Conservation (phyloP, 208 protist species). For the Angomonas ambiguus region DNA sequence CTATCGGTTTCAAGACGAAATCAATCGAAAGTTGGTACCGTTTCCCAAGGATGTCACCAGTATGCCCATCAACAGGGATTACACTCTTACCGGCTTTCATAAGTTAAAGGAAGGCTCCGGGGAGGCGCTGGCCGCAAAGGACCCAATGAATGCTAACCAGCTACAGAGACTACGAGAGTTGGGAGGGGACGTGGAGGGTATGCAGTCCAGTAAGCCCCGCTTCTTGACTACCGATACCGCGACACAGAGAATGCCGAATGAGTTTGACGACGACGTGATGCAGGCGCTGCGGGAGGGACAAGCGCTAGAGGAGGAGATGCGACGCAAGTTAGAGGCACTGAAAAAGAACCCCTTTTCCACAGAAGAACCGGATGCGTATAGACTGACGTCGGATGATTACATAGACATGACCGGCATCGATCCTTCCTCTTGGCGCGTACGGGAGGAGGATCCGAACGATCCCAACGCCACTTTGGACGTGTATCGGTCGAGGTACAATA, state of each 20-base stretch:
- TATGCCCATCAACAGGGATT: conserved; percentile 65
- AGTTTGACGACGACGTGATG: conserved; percentile 64
- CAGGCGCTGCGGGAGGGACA: conserved; percentile 43
- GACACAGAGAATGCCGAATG: conserved; percentile 51
- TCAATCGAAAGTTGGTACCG: conserved; percentile 81
- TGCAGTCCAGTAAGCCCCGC: conserved; percentile 35
- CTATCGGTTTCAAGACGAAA: conserved; percentile 73
- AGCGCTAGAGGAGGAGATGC: conserved; percentile 32
- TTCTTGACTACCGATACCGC: conserved; percentile 66
- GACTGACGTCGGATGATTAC: conserved; percentile 85
- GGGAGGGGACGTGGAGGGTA: neutral
- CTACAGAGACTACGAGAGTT: conserved; percentile 44
- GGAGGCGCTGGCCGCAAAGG: conserved; percentile 18
- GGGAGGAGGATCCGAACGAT: conserved; percentile 29
- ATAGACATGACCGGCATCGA: conserved; percentile 77
- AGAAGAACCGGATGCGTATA: conserved; percentile 47
- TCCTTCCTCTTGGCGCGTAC: conserved; percentile 64
- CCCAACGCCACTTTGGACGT: conserved; percentile 35
- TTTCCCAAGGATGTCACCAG: conserved; percentile 76
- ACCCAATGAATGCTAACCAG: conserved; percentile 63
- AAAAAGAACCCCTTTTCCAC: conserved; percentile 44
- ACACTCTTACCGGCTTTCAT: conserved; percentile 64
- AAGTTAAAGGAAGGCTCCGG: conserved; percentile 36
- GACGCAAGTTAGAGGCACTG: conserved; percentile 32
- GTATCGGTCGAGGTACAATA: conserved; percentile 86